Conservation (phyloP, 257 asterid species). For the Penstemon newberryi region DNA sequence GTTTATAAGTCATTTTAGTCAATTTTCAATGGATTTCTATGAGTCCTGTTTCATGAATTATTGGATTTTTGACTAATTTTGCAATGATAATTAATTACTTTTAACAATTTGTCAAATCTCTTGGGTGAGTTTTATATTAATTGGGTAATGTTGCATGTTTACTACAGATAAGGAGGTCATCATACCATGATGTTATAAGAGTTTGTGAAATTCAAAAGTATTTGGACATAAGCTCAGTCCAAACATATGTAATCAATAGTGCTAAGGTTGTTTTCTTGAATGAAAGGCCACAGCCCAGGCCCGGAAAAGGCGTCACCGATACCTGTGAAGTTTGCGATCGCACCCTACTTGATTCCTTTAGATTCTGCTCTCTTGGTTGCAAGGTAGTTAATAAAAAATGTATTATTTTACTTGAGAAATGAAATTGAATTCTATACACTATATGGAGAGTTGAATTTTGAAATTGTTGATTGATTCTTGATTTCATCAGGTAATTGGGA, state of each 20-base stretch:
- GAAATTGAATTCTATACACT: not conserved
- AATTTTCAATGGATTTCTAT: not conserved
- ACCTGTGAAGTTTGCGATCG: conserved; percentile 81
- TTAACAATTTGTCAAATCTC: no score
- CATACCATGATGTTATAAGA: conserved; percentile 86
- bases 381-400: conserved; percentile 42
- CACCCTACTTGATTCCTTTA: conserved; percentile 76
- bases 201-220: conserved; percentile 78
- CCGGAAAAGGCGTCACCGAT: conserved; percentile 82
- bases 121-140: no score
- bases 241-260: conserved; percentile 79
- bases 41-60: not conserved
- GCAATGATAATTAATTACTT: no score
- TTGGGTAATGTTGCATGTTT: not conserved
- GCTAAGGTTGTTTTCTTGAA: conserved; percentile 84
- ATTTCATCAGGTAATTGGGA: conserved; percentile 63
- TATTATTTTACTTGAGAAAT: not conserved
- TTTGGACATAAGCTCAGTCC: conserved; percentile 69
- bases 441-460: not conserved
- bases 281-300: conserved; percentile 88
- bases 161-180: conserved; percentile 82
- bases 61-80: no score
- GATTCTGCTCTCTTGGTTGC: conserved; percentile 93
- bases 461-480: not conserved
- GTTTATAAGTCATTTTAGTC: conserved; percentile 26